Conservation (phyloP, 257 asterid genomes). For the Rhazya stricta region DNA sequence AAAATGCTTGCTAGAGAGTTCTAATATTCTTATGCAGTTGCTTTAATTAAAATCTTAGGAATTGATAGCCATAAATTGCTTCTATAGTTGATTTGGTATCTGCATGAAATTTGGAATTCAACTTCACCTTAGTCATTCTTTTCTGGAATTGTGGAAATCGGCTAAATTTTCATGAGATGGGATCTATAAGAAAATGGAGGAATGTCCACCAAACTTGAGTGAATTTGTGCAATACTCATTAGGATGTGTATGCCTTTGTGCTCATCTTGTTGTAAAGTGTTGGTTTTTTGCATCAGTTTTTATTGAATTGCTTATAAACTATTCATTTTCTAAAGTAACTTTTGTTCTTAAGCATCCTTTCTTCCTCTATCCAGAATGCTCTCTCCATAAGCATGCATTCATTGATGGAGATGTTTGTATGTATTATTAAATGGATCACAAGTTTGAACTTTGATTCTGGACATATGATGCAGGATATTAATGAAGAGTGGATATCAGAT, state of each 20-base stretch:
- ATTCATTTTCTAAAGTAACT: neutral
- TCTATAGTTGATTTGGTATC: neutral
- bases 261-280: neutral
- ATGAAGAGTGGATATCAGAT: constrained; percentile 99
- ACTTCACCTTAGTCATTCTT: neutral
- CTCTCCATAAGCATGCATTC: neutral
- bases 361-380: neutral
- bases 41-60: neutral
- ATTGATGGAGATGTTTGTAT: neutral
- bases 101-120: neutral
- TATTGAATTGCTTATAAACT: neutral
- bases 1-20: neutral
- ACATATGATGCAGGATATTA: constrained; percentile 61
- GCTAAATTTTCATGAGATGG: neutral
- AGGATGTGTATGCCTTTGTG: neutral
- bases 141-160: neutral
- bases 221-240: neutral
- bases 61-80: neutral
- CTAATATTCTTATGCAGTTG: neutral
- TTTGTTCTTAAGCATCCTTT: neutral
- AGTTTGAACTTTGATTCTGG: constrained; percentile 12
- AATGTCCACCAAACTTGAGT: neutral
- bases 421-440: neutral
- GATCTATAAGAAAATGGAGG: neutral
- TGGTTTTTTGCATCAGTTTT: neutral